Evolutionary conservation across 768 basidiomycete species (phyloP), one percentile per base, ranked within the genome.

Genomic region (Cytidiella melzeri): DNA sequence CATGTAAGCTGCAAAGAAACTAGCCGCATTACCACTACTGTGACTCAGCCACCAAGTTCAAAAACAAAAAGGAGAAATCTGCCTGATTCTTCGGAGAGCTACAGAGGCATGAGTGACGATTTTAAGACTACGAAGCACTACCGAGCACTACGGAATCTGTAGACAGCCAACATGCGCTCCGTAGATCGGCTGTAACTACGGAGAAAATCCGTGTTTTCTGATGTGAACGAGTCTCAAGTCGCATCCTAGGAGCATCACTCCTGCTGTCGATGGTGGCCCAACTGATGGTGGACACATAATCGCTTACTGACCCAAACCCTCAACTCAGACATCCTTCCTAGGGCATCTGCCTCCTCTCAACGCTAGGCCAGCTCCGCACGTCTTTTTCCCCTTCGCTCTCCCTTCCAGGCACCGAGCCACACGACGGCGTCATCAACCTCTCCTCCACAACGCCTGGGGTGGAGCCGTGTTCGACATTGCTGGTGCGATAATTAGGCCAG

Each of bases 281-380:
- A 61, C 72, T 92, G 41, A 89, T 92, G 89, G 89, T 88, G 55
- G 25, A 73, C 59, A 51, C 30, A 21, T 45, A n/a, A 24, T 19
- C 34, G n/a, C 20, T 36, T 43, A 3, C 9, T 15, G 36, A 55
- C 30, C 15, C n/a, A n/a, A n/a, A n/a, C n/a, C n/a, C n/a, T n/a
- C n/a, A n/a, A n/a, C n/a, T n/a, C n/a, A n/a, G n/a, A n/a, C n/a
- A n/a, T n/a, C 21, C 12, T n/a, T n/a, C n/a, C 0, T 37, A 92
- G 89, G 86, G 84, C 9, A 84, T 87, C 37, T 92, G 92, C 61
- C 76, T 92, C 30, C 77, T 92, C 24, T 83, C 87, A 3, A 92
- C 88, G 0, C 68, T 92, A 42, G 81, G 91, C 11, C 90, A 92
- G 63, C 72, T 92, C 41, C 83, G 89, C 36, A 81, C 83, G 23